These are phyloP conservation scores for Cucurbita maxima DNA, from an alignment of 306 rosid genomes.

Conservation along the genomic window DNA sequence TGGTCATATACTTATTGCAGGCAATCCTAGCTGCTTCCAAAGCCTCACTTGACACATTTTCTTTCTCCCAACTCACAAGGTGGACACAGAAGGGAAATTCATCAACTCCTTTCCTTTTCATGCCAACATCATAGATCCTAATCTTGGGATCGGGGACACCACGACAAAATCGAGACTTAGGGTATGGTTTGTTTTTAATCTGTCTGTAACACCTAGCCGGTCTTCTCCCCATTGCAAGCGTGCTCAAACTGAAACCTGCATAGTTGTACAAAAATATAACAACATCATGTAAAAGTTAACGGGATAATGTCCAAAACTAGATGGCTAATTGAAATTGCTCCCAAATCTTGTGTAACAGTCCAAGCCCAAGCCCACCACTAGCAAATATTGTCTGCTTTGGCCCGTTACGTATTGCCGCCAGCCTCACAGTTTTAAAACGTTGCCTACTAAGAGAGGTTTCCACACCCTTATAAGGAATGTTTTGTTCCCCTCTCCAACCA, in stretches of 20 bases:
- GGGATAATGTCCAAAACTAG: neutral
- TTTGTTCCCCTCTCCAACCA: too few relatives aligned
- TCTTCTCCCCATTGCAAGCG: conserved; percentile 18
- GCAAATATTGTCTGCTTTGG: too few relatives aligned
- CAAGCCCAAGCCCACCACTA: too few relatives aligned
- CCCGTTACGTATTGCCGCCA: too few relatives aligned
- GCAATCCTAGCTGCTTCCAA: conserved; percentile 74
- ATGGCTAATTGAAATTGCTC: neutral
- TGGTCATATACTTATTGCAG: conserved; percentile 69
- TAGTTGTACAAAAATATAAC: neutral
- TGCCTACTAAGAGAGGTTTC: too few relatives aligned
- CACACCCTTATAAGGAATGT: too few relatives aligned
- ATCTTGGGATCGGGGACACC: conserved; percentile 65
- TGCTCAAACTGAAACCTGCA: neutral
- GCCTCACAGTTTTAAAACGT: too few relatives aligned
- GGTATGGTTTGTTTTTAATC: conserved; percentile 57
- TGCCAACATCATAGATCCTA: conserved; percentile 78
- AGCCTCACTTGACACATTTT: conserved; percentile 67
- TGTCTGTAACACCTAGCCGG: conserved; percentile 71
- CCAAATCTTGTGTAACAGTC: neutral
- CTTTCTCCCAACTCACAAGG: conserved; percentile 84
- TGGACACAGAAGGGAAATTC: conserved; percentile 91
- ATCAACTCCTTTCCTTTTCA: conserved; percentile 85
- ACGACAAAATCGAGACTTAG: conserved; percentile 54
- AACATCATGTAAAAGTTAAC: neutral